phyloP scores from a whole-genome alignment of 208 protist genomes.

The Wallacemonas sp. region DNA sequence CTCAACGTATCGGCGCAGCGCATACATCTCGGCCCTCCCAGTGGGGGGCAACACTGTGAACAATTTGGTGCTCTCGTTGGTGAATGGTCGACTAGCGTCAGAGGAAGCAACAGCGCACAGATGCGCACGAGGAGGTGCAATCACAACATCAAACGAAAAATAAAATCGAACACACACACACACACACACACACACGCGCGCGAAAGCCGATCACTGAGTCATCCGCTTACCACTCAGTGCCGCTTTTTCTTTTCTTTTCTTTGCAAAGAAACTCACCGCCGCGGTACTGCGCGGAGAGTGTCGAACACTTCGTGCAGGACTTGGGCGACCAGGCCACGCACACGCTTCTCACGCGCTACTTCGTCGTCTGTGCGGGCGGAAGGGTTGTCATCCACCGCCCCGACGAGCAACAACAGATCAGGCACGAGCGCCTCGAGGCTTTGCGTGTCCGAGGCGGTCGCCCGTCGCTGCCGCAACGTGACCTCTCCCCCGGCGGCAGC shows the following conservation, averaged over 20 bases:
- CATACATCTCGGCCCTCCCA: too few species aligned
- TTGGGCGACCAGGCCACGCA: not conserved
- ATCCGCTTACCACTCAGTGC: too few species aligned
- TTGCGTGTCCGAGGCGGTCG: not conserved
- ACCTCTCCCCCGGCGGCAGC: too few species aligned
- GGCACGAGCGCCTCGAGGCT: conserved; percentile 1
- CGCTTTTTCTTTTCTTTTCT: too few species aligned
- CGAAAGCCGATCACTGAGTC: too few species aligned
- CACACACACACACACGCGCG: not conserved
- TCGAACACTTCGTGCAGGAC: not conserved
- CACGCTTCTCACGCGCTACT: not conserved
- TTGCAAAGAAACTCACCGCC: not conserved
- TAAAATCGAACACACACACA: not conserved
- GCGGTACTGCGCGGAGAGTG: not conserved
- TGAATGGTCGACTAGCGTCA: too few species aligned
- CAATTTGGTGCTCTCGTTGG: too few species aligned
- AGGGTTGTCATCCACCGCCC: not conserved
- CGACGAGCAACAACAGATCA: not conserved
- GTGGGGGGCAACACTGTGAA: too few species aligned
- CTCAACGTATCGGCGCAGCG: too few species aligned
- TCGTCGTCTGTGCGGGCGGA: not conserved
- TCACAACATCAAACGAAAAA: conserved; percentile 3
- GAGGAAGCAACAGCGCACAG: too few species aligned
- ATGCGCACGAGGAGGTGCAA: too few species aligned
- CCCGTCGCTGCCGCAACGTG: not conserved